Base-by-base conservation (phyloP, 768 basidiomycete species). In the Podaxis rugospora region DNA sequence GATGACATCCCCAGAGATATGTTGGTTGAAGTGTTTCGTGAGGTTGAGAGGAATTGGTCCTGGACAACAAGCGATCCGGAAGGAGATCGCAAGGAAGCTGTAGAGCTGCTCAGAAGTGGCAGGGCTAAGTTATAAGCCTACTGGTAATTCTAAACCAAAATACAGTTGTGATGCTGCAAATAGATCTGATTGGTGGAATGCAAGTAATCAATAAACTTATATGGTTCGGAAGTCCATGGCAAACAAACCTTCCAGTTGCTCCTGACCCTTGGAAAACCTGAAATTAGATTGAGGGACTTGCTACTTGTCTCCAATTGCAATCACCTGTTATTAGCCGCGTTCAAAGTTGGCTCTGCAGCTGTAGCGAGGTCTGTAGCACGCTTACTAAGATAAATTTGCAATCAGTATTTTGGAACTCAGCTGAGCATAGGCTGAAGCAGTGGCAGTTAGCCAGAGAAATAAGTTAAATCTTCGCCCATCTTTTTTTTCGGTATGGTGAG, bases 31-130 rank as follows among this genome's bases (percentile, higher is more conserved):
- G 36, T 71, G 6, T 64, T 68, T 23, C 59, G 66, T 35, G 63
- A 62, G 5, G 63, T 71, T 18, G 51, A 58, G 35, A 50, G 67
- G 37, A 66, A 55, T n/a, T 68, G 69, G 63, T 65, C 69, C 9
- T 73, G 72, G 72, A 66, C 66, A 9, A 65, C 61, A 32, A 63
- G 64, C 14, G 70, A 68, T 9, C 66, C 68, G 7, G 69, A 69
- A 44, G 63, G 59, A 3, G 72, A 72, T 23, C 62, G 66, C 52
- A 44, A 56, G 39, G 55, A 61, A 36, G 73, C 71, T 0, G 37
- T 49, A 18, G 37, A 13, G 10, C 36, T 54, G 4, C n/a, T 44
- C 16, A 5, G 42, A 18, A 42, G 6, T 5, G 36, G 6, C 21
- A 36, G 4, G 36, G 36, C n/a, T 6, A 54, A 5, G 35, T 37